Evolutionary conservation across 2,329 filamentous ascomycete genomes (phyloP).

Genomic region (Gnomoniopsis sp.): DNA sequence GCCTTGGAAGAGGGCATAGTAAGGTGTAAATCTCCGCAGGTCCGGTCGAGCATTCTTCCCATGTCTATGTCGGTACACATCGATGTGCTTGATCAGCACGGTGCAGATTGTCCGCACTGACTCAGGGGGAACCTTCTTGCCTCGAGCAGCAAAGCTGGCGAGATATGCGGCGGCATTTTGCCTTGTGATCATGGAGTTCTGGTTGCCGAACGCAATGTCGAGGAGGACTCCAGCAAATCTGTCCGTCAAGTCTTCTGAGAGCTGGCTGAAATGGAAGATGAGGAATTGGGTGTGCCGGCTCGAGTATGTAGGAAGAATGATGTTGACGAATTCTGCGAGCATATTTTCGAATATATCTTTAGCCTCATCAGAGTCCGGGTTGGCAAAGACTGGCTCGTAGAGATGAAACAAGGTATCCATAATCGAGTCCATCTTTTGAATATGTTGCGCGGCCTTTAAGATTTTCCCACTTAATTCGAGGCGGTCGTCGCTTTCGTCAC

Average conservation of each 20-base stretch:
- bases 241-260: conserved; percentile 72
- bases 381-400: conserved; percentile 70
- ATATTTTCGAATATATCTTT: conserved; percentile 74
- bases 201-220: conserved; percentile 66
- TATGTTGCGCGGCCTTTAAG: conserved; percentile 72
- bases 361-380: conserved; percentile 65
- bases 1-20: conserved; percentile 86
- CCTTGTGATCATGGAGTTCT: conserved; percentile 68
- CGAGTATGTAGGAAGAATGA: conserved; percentile 82
- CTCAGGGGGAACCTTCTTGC: conserved; percentile 72
- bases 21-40: conserved; percentile 75
- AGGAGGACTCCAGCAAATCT: conserved; percentile 78
- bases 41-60: conserved; percentile 78
- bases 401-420: conserved; percentile 84
- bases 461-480: conserved; percentile 62
- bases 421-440: conserved; percentile 87
- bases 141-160: conserved; percentile 89
- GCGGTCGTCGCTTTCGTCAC: conserved; percentile 61
- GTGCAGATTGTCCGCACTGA: conserved; percentile 81
- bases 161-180: conserved; percentile 89
- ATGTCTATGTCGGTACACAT: conserved; percentile 68
- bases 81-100: conserved; percentile 73
- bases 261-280: conserved; percentile 91
- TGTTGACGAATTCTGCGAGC: conserved; percentile 79
- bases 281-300: conserved; percentile 54